These are phyloP conservation scores for Plasmodium blacklocki DNA, from an alignment of 169 alveolate species.

Conservation along the genomic window DNA sequence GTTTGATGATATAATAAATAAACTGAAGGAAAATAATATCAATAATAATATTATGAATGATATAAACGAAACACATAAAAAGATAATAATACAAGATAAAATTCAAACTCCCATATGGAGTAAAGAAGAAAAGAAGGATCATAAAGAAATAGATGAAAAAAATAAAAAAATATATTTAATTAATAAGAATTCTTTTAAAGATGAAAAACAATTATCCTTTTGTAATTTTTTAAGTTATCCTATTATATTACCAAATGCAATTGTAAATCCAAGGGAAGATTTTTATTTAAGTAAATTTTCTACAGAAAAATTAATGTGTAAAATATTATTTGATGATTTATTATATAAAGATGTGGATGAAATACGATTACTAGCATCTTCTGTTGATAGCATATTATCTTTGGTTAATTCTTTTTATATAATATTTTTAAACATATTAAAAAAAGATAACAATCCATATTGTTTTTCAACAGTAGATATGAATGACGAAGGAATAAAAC, in stretches of 20 bases:
- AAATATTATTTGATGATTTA: slow-evolving; percentile 39
- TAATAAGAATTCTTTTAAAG: not conserved
- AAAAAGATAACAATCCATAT: slow-evolving; percentile 45
- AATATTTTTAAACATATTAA: slow-evolving; percentile 69
- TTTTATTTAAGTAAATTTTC: slow-evolving; percentile 56
- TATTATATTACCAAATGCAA: slow-evolving; percentile 52
- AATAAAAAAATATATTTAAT: not conserved
- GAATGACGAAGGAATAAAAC: slow-evolving; percentile 30
- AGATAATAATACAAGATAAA: not conserved
- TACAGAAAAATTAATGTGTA: slow-evolving; percentile 40
- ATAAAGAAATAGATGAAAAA: not conserved
- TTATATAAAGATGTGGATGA: slow-evolving; percentile 66
- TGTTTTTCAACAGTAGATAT: slow-evolving; percentile 71
- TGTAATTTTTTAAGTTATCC: slow-evolving; percentile 61
- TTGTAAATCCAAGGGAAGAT: slow-evolving; percentile 41
- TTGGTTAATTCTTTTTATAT: slow-evolving; percentile 64
- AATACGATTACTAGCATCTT: slow-evolving; percentile 55
- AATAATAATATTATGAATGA: not conserved
- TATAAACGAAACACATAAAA: not conserved
- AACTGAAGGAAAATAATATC: not conserved
- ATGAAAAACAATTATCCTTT: slow-evolving; percentile 13
- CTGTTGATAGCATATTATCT: slow-evolving; percentile 66
- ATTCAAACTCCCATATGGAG: not conserved
- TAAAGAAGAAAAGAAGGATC: not conserved
- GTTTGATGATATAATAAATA: slow-evolving; percentile 15